Base-by-base conservation (phyloP, 352 stramenopile genomes). In the Peronospora belbahrii region DNA sequence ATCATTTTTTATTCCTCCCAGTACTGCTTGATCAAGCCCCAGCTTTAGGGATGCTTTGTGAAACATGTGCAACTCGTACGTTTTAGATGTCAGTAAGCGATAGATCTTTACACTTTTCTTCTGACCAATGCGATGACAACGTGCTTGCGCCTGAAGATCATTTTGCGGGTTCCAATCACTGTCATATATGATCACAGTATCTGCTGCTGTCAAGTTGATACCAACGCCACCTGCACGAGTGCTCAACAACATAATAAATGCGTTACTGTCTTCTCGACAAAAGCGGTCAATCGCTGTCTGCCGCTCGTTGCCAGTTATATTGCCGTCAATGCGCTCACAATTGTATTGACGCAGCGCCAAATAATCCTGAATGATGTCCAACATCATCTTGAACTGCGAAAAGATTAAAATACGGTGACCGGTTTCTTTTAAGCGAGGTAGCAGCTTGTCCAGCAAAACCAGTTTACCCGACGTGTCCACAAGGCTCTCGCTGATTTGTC, bases 321-420 rank as follows among this genome's bases (percentile, higher is more conserved):
- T 96, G 34, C 97, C 97, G 65, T 99, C 97, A 49, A 99, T 98
- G 9, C 97, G 83, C 54, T 98, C 96, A 72, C 84, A 98, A 33
- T 87, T 84, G 59, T 98, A 98, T 23, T 73, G 54, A 15, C 94
- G 83, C 23, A 89, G 55, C 7, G 75, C 58, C 14, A 99, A 60
- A 65, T 99, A 99, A 49, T 99, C 97, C 62, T 99, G 95, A 15
- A 99, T 59, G 31, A 99, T 97, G 64, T 99, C 94, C 38, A 99
- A 75, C 96, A 99, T 99, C 34, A 98, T 98, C 65, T 97, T 98
- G 66, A 97, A 95, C 70, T 99, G 97, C 4, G 88, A 98, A 64
- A 99, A 99, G 14, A 99, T 90, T 7, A 99, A 65, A 19, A 99
- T 90, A 13, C 95, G 82, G 52, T 99, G 96, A 2, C 94, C 94